phyloP scores from a whole-genome alignment of 2,329 filamentous ascomycete genomes.

The Phaeosphaeria sp. region DNA sequence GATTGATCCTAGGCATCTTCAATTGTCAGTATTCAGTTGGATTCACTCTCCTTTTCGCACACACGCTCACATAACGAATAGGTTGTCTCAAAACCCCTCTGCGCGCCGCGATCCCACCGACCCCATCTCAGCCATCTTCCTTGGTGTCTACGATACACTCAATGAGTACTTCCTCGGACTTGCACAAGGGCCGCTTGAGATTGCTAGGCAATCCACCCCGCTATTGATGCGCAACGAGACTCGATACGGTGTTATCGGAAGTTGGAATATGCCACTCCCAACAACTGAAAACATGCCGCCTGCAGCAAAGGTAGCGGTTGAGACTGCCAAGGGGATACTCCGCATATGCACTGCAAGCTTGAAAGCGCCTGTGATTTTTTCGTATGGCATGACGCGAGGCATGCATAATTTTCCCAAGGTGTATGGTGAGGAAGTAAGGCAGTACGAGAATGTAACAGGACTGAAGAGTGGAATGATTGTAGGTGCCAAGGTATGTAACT shows the following conservation, averaged over 20 bases:
- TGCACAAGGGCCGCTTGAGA: constrained; percentile 28
- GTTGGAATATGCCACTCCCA: constrained; percentile 3
- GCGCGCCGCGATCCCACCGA: constrained; percentile 31
- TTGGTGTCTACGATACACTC: constrained; percentile 31
- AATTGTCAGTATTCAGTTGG: constrained; percentile 26
- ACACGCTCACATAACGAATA: neutral
- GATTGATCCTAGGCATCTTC: constrained; percentile 29
- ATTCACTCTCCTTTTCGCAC: neutral
- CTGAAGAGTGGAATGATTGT: constrained; percentile 75
- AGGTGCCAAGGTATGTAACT: constrained; percentile 65
- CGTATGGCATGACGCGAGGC: constrained; percentile 77
- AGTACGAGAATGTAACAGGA: constrained; percentile 75
- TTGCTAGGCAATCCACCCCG: constrained; percentile 20
- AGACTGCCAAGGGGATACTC: constrained; percentile 69
- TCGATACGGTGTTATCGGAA: neutral
- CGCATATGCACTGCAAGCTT: constrained; percentile 73
- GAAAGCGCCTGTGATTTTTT: constrained; percentile 77
- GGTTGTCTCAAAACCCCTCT: constrained; percentile 19
- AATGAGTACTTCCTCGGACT: constrained; percentile 28
- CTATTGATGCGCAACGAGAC: constrained; percentile 9
- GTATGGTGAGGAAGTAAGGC: constrained; percentile 81
- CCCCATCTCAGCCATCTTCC: constrained; percentile 24
- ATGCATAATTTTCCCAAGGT: constrained; percentile 85
- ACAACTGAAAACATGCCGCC: constrained; percentile 5
- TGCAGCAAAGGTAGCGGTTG: constrained; percentile 62